Base-by-base conservation (phyloP, 1,139 yeast species). In the Saccharomycopsis hybrid region DNA sequence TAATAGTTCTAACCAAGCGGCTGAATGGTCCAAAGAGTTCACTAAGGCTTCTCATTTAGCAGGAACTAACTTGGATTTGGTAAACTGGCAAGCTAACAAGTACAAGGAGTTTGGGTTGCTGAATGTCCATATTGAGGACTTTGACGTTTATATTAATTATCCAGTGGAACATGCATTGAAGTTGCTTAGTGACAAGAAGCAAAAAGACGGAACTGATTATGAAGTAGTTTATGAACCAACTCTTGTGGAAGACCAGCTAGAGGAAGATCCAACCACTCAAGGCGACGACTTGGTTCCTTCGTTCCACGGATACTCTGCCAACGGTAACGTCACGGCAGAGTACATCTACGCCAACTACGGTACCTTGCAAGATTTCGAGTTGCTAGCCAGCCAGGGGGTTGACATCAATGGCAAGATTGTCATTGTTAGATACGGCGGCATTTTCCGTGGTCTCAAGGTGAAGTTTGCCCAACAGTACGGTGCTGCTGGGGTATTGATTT, bases 31-130 rank as follows among this genome's bases (percentile, higher is more conserved):
- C 2, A 58, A 71, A 52, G 69, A 65, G 35, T 84, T 81, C 59
- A 79, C 88, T 3, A 60, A 72, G 11, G 77, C 74, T 47, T 77
- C 85, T 1, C 95, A 85, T 62, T 68, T 85, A 53, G 88, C 92
- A 1, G 95, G 95, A 7, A 76, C 82, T 39, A 82, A 81, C 60
- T 66, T 69, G 50, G 78, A 70, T 9, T 68, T 84, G 54, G 92
- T 80, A 18, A 71, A 83, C 48, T 86, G 83, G 76, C 84, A 94
- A 5, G 68, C 70, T 41, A 67, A 68, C 4, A 79, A 80, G 61
- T 82, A 82, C 59, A 73, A 70, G 51, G 84, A 82, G 56, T 83
- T 70, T 57, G 90, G 90, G 0, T 66, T 82, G 51, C 55, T 66
- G 53, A 63, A 81, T 13, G 53, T 50, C 9, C 65, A 70, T 18